A percentile compares a stretch with the other conserved stretches of the same genome.
These are phyloP conservation scores for Aspergillus calidoustus DNA, from an alignment of 2,329 filamentous ascomycete species.

Conservation along the genomic window DNA sequence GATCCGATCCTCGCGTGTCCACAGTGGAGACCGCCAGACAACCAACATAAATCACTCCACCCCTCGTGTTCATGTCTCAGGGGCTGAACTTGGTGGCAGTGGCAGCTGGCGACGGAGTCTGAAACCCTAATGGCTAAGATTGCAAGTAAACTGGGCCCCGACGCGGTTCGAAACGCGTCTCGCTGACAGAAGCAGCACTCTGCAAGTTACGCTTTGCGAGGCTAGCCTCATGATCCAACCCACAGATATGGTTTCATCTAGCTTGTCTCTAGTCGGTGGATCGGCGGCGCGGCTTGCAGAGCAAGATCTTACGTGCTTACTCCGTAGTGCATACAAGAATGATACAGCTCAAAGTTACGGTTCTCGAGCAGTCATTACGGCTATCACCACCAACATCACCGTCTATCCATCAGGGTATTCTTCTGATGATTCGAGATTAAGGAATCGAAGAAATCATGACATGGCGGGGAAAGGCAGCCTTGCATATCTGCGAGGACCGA, in stretches of 20 bases:
- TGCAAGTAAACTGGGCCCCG: not conserved
- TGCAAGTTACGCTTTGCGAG: not conserved
- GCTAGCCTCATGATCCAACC: not conserved
- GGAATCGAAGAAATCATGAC: not conserved
- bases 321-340: not conserved
- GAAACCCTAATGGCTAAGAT: not conserved
- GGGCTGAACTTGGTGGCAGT: not conserved
- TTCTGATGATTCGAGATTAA: not conserved
- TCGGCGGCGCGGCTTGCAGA: not conserved
- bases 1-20: not conserved
- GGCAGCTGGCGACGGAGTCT: not conserved
- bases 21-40: not conserved
- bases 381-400: not conserved
- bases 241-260: not conserved
- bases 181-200: not conserved
- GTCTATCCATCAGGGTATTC: not conserved
- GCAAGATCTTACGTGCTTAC: not conserved
- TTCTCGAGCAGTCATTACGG: not conserved
- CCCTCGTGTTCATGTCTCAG: conserved; percentile 7
- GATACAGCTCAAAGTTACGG: not conserved
- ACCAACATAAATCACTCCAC: not conserved
- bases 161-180: not conserved
- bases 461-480: not conserved
- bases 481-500: not conserved
- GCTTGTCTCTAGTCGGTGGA: not conserved